These are phyloP conservation scores for Phycomyces nitens DNA, from an alignment of 192 early-diverging fungal species.

Conservation along the genomic window DNA sequence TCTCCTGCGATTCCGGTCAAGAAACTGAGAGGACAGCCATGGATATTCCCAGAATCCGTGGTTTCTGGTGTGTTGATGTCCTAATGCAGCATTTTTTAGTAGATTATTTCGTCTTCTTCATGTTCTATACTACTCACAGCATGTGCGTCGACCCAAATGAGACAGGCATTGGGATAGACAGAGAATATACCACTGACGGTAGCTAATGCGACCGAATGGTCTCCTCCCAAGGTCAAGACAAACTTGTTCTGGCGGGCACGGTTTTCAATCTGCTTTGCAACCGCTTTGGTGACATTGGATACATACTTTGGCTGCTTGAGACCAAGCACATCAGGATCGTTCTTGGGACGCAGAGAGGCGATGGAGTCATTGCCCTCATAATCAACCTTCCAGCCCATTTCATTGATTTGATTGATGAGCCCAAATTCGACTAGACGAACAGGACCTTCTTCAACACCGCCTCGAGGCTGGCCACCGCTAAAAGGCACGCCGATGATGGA, in stretches of 20 bases:
- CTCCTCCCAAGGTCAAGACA: conserved; percentile 92
- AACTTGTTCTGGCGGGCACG: conserved; percentile 66
- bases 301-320: conserved; percentile 87
- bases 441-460: conserved; percentile 89
- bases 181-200: conserved; percentile 78
- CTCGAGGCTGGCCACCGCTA: conserved; percentile 45
- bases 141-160: conserved; percentile 96
- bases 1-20: conserved; percentile 74
- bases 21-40: conserved; percentile 94
- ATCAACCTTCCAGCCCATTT: conserved; percentile 76
- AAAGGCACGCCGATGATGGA: conserved; percentile 25
- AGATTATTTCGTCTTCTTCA: neutral
- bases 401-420: conserved; percentile 73
- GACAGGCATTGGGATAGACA: conserved; percentile 74
- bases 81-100: conserved; percentile 19
- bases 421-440: conserved; percentile 82
- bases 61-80: conserved; percentile 91
- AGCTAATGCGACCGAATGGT: conserved; percentile 92
- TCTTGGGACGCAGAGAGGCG: conserved; percentile 59
- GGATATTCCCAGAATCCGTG: conserved; percentile 89
- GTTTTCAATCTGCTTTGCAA: conserved; percentile 61
- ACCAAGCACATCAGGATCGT: conserved; percentile 69
- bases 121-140: conserved; percentile 61
- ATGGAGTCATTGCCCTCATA: conserved; percentile 76
- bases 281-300: conserved; percentile 66